Base-by-base conservation (phyloP, 75 land plant species). In the Cryptomeria japonica region DNA sequence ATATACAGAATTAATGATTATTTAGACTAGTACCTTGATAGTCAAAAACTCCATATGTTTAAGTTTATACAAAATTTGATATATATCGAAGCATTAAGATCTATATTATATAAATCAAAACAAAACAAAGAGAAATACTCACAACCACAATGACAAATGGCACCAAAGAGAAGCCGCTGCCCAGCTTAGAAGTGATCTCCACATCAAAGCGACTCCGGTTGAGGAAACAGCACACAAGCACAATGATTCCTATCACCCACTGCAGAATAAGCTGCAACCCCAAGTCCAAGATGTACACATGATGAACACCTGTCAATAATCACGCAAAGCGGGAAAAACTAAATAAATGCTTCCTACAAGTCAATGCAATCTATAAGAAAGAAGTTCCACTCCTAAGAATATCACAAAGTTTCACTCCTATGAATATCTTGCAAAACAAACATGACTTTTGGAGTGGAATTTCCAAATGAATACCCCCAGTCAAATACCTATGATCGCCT, bases 91-190 rank as follows among this genome's bases (percentile, higher is more conserved):
- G 49, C 36, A 80, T 38, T n/a, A 64, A 85, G 39, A 85, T 68
- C 31, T 19, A 42, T 25, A 78, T 46, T 75, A 76, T 61, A 77
- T 38, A 44, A 28, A 31, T 28, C 75, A 49, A 16, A 73, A 87
- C 0, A 34, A 86, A 78, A 88, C 16, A 85, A 32, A 58, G 47
- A 78, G 58, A 76, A 61, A n/a, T 73, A 53, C 97, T 91, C 86
- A 97, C 98, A 95, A 97, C 96, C 31, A 98, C 99, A 75, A 93
- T 90, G 89, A 97, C 86, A 89, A 95, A 98, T 3, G 99, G 95
- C 37, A 88, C 95, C 89, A 96, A 76, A 56, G 99, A 92, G 88
- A 98, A 98, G 70, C 99, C 96, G 92, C 99, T 97, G 56, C 99
- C 99, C 55, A 98, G 87, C 90, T 97, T 98, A 51, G 92, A 78